phyloP scores from a whole-genome alignment of 2,329 filamentous ascomycete genomes.

The Ophiocordyceps robertsii region DNA sequence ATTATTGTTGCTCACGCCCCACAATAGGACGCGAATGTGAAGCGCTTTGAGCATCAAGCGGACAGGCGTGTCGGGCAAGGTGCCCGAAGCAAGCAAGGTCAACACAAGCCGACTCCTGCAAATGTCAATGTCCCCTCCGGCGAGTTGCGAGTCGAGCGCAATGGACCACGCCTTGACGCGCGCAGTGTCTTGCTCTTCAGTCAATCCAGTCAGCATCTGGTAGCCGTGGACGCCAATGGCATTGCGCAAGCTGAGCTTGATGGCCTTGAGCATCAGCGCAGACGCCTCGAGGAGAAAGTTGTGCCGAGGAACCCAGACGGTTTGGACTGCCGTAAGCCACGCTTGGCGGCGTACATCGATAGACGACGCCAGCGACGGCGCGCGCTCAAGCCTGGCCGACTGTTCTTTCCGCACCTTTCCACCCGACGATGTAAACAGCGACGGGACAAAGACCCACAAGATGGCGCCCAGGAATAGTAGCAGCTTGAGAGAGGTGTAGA shows the following conservation, averaged over 20 bases:
- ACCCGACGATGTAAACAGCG: conserved; percentile 28
- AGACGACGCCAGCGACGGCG: conserved; percentile 64
- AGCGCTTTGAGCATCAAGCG: conserved; percentile 85
- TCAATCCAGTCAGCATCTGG: conserved; percentile 65
- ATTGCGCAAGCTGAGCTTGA: conserved; percentile 71
- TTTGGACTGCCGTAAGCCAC: conserved; percentile 88
- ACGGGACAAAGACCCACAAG: conserved; percentile 41
- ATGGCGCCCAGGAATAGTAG: conserved; percentile 38
- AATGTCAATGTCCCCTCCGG: conserved; percentile 79
- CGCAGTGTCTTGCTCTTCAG: conserved; percentile 72
- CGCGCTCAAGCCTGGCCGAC: conserved; percentile 30
- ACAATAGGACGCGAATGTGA: conserved; percentile 79
- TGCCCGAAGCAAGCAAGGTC: conserved; percentile 78
- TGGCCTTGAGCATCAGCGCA: conserved; percentile 64
- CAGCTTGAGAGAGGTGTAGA: conserved; percentile 38
- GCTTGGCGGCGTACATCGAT: conserved; percentile 77
- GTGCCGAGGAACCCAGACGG: conserved; percentile 80
- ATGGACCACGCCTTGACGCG: conserved; percentile 88
- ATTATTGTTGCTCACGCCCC: conserved; percentile 56
- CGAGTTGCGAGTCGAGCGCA: conserved; percentile 82
- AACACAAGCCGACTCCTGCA: conserved; percentile 76
- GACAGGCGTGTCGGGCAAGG: conserved; percentile 68
- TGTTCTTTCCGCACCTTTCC: conserved; percentile 40
- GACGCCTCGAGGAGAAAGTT: conserved; percentile 76
- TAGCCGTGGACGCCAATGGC: conserved; percentile 66